These are phyloP conservation scores for Rubia yunnanensis DNA, from an alignment of 257 asterid genomes.

Conservation along the genomic window DNA sequence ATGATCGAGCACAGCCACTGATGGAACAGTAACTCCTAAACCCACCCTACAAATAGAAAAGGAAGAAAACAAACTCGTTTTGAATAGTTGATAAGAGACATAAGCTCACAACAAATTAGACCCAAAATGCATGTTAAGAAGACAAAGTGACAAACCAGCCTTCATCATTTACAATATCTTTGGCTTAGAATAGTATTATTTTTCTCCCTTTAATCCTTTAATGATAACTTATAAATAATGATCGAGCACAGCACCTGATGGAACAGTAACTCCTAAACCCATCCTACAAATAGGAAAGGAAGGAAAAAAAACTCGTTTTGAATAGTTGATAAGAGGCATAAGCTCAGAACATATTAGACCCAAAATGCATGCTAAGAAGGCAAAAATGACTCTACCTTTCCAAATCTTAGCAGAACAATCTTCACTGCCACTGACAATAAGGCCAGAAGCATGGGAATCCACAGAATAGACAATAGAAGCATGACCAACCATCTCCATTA, in stretches of 20 bases:
- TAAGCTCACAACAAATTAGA: too few relatives aligned
- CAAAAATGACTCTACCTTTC: constrained; percentile 56
- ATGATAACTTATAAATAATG: too few relatives aligned
- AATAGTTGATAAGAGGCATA: background rate
- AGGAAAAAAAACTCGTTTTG: background rate
- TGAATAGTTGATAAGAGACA: background rate
- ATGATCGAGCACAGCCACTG: background rate
- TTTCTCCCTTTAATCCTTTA: background rate
- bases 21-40: background rate
- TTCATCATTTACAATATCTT: background rate
- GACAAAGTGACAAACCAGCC: background rate
- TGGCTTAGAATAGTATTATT: background rate
- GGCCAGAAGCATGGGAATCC: constrained; percentile 82
- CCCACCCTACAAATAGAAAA: too few relatives aligned
- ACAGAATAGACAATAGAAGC: constrained; percentile 86
- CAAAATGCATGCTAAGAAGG: background rate
- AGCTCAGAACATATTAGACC: background rate
- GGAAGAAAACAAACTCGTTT: too few relatives aligned
- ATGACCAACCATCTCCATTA: constrained; percentile 97
- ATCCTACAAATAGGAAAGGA: too few relatives aligned
- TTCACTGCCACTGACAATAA: constrained; percentile 91
- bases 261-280: background rate
- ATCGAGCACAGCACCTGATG: background rate
- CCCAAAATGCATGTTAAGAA: background rate
- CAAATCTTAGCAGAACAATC: constrained; percentile 88